Evolutionary conservation across 2,329 filamentous ascomycete species (phyloP).

Genomic region (Rutstroemia sp.): DNA sequence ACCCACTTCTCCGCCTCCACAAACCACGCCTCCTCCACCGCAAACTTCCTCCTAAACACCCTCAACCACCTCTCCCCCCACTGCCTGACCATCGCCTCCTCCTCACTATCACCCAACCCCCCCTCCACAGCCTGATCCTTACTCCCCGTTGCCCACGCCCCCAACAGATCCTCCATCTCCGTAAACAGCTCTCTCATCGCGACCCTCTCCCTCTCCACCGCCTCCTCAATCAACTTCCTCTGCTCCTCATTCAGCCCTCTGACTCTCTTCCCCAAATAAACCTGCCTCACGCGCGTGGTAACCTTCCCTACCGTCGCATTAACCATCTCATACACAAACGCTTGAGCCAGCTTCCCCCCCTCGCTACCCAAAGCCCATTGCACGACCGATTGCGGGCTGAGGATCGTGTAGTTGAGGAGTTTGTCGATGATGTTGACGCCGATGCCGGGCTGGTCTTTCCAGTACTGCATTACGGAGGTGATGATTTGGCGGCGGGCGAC

Average conservation of each 20-base stretch:
- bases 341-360: slow-evolving; percentile 56
- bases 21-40: slow-evolving; percentile 72
- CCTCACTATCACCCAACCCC: slow-evolving; percentile 36
- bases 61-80: slow-evolving; percentile 86
- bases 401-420: slow-evolving; percentile 91
- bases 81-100: slow-evolving; percentile 57
- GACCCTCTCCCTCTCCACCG: slow-evolving; percentile 59
- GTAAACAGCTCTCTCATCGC: slow-evolving; percentile 75
- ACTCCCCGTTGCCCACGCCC: slow-evolving; percentile 62
- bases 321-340: slow-evolving; percentile 84
- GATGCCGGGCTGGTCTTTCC: slow-evolving; percentile 85
- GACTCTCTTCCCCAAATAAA: slow-evolving; percentile 57
- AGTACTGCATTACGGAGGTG: slow-evolving; percentile 83
- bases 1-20: slow-evolving; percentile 31
- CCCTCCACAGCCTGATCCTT: slow-evolving; percentile 70
- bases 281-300: slow-evolving; percentile 75
- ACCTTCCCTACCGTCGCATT: slow-evolving; percentile 86
- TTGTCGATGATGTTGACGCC: slow-evolving; percentile 93
- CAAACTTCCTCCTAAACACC: slow-evolving; percentile 73
- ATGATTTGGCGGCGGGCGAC: slow-evolving; percentile 82
- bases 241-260: slow-evolving; percentile 45
- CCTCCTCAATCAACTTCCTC: slow-evolving; percentile 48
- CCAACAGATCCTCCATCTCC: slow-evolving; percentile 70
- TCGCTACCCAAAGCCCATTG: slow-evolving; percentile 75
- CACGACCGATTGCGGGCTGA: slow-evolving; percentile 77